phyloP scores from a whole-genome alignment of 768 basidiomycete genomes.

The Lentinula raphanica region DNA sequence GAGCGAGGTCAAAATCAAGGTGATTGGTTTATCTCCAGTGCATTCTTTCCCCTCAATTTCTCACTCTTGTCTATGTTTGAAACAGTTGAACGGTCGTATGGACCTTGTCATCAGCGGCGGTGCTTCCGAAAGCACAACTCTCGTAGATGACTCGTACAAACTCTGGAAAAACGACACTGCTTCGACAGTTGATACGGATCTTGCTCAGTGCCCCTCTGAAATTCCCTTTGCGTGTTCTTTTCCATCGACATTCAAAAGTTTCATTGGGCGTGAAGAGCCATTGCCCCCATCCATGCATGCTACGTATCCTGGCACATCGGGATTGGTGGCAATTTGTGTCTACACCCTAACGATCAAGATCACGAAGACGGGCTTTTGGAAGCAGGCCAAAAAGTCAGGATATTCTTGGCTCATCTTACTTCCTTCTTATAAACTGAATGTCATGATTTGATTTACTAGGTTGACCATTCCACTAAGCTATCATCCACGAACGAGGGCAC shows the following conservation, averaged over 20 bases:
- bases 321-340: constrained; percentile 32
- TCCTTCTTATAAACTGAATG: no score
- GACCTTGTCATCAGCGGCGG: constrained; percentile 33
- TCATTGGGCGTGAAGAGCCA: neutral
- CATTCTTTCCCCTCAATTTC: neutral
- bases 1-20: constrained; percentile 41
- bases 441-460: no score
- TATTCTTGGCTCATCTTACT: no score
- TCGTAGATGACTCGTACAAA: constrained; percentile 26
- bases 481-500: constrained; percentile 9
- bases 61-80: neutral
- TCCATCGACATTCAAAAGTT: constrained; percentile 4
- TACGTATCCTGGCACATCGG: constrained; percentile 20
- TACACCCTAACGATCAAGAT: constrained; percentile 45
- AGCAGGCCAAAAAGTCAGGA: constrained; percentile 39
- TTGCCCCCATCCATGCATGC: constrained; percentile 9
- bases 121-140: constrained; percentile 28
- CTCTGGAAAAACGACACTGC: constrained; percentile 28
- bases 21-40: constrained; percentile 16
- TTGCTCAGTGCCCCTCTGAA: constrained; percentile 20
- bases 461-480: constrained; percentile 11
- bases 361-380: constrained; percentile 34
- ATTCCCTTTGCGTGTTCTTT: constrained; percentile 16
- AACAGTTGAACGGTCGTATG: constrained; percentile 39
- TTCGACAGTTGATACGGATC: neutral